phyloP scores from a whole-genome alignment of 2,329 filamentous ascomycete genomes.

The Fusarium sp. region DNA sequence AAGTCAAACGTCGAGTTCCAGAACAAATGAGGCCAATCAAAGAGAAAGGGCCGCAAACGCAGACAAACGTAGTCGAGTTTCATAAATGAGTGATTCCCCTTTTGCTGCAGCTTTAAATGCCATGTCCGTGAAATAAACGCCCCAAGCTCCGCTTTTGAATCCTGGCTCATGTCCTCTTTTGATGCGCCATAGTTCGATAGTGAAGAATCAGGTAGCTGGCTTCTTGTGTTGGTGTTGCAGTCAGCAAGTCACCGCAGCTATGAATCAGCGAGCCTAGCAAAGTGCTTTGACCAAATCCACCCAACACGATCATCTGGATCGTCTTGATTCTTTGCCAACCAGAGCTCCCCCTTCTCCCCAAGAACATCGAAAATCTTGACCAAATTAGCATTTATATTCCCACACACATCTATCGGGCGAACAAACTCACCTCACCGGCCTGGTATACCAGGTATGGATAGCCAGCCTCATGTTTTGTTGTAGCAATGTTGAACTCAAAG shows the following conservation, averaged over 20 bases:
- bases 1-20: constrained; percentile 25
- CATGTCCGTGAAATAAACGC: constrained; percentile 41
- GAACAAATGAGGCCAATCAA: constrained; percentile 26
- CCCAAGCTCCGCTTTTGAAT: constrained; percentile 34
- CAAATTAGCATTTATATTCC: constrained; percentile 5
- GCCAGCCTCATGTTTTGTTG: constrained; percentile 88
- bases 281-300: constrained; percentile 99
- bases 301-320: constrained; percentile 81
- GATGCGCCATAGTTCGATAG: constrained; percentile 38
- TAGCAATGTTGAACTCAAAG: constrained; percentile 97
- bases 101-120: constrained; percentile 33
- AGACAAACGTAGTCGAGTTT: constrained; percentile 25
- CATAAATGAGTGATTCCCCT: constrained; percentile 23
- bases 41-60: constrained; percentile 30
- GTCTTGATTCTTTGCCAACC: constrained; percentile 97
- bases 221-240: constrained; percentile 28
- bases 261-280: constrained; percentile 72
- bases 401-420: too few relatives aligned
- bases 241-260: constrained; percentile 38
- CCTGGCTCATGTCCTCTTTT: constrained; percentile 41
- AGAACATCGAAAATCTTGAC: constrained; percentile 85
- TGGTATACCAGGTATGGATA: constrained; percentile 97
- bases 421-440: constrained; percentile 77
- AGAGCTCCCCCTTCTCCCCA: constrained; percentile 95
- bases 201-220: constrained; percentile 23